Percentiles rank a stretch among this genome's conserved stretches.
phyloP scores from a whole-genome alignment of 768 basidiomycete species.

The Leccinum ochraceum region DNA sequence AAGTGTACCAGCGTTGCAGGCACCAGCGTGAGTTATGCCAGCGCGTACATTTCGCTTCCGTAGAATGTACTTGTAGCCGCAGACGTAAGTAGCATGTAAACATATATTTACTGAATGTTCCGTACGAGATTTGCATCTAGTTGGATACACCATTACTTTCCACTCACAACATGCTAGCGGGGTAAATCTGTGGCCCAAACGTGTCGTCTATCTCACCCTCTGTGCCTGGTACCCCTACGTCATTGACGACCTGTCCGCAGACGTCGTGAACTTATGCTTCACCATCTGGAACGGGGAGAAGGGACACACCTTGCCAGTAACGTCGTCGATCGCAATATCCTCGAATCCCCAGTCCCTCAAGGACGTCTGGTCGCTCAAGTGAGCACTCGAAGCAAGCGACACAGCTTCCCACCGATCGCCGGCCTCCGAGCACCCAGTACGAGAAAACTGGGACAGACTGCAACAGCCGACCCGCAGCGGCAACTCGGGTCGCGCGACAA shows the following conservation, averaged over 20 bases:
- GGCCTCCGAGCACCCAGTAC: constrained; percentile 15
- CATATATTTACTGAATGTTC: not conserved
- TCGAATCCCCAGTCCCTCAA: constrained; percentile 83
- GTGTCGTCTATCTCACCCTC: constrained; percentile 58
- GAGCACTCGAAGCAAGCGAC: constrained; percentile 54
- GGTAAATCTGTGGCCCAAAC: constrained; percentile 49
- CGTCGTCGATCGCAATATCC: constrained; percentile 52
- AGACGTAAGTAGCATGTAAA: constrained; percentile 4
- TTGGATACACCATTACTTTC: not conserved
- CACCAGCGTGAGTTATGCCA: constrained; percentile 96
- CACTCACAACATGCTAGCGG: constrained; percentile 19
- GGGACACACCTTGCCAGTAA: constrained; percentile 56
- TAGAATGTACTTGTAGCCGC: constrained; percentile 15
- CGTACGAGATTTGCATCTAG: not conserved
- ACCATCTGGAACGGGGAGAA: not conserved
- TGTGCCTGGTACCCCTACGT: constrained; percentile 68
- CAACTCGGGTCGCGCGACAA: constrained; percentile 53
- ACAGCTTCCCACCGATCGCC: constrained; percentile 46
- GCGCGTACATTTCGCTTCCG: constrained; percentile 70
- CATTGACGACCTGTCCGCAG: constrained; percentile 59
- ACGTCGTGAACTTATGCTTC: constrained; percentile 2
- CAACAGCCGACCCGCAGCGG: constrained; percentile 74
- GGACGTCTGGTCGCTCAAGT: constrained; percentile 54
- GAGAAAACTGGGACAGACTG: constrained; percentile 59
- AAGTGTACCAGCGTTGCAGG: constrained; percentile 65